Conservation (phyloP, 2,329 filamentous ascomycete genomes). For the Zymoseptoria tritici region DNA sequence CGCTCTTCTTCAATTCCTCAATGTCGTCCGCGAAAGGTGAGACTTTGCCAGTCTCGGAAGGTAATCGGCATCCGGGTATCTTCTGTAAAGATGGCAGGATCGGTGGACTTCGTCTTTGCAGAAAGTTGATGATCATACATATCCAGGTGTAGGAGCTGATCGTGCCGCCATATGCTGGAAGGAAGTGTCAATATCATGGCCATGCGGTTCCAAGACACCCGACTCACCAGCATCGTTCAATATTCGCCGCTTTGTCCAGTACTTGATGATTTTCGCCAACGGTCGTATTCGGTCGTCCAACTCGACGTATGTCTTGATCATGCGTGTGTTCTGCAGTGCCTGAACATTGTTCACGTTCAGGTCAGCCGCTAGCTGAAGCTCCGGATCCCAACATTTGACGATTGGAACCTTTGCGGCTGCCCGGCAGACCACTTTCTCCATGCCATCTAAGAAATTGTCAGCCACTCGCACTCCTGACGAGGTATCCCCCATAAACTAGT, state of each 20-base stretch:
- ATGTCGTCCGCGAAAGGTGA: constrained; percentile 85
- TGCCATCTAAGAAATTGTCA: constrained; percentile 61
- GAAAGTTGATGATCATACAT: constrained; percentile 92
- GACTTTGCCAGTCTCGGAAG: constrained; percentile 56
- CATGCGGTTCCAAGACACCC: no score
- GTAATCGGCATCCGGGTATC: constrained; percentile 54
- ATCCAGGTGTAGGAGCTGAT: constrained; percentile 99
- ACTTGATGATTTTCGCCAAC: constrained; percentile 92
- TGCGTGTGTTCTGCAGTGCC: constrained; percentile 89
- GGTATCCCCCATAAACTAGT: neutral
- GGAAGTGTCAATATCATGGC: constrained; percentile 9
- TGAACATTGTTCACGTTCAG: constrained; percentile 99
- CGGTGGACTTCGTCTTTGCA: constrained; percentile 78
- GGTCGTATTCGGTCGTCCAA: constrained; percentile 85
- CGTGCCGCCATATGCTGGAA: constrained; percentile 76
- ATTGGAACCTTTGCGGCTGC: constrained; percentile 94
- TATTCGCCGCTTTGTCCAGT: constrained; percentile 90
- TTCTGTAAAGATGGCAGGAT: constrained; percentile 82
- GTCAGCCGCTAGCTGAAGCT: constrained; percentile 80
- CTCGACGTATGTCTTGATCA: constrained; percentile 96
- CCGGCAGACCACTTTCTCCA: constrained; percentile 94
- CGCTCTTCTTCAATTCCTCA: constrained; percentile 35
- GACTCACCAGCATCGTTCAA: constrained; percentile 88
- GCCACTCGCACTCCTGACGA: constrained; percentile 3
- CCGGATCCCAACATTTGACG: constrained; percentile 97